Evolutionary conservation across 2,329 filamentous ascomycete genomes (phyloP), one percentile per base, ranked within the genome.

Genomic region (Beauveria scarabaeidicola): DNA sequence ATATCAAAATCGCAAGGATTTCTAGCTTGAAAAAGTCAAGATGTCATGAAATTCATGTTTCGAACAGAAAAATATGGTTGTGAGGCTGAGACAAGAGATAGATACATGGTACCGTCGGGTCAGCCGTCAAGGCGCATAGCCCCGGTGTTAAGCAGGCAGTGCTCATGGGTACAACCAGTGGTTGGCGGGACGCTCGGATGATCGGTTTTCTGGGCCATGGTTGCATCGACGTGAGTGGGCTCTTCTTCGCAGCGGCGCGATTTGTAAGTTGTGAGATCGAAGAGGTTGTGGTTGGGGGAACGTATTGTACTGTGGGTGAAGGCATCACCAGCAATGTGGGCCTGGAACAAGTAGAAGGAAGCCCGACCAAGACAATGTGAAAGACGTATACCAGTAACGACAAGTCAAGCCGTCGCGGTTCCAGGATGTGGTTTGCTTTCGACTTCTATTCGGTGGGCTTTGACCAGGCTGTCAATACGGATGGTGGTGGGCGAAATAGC

Each of bases 111-210:
- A 23, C 19, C 29, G 9, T 25, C 43, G 32, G 55, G 44, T 52
- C 46, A 58, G 25, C 36, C 47, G 55, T 52, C 47, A 43, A 25
- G 38, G 43, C 17, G 55, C 47, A 48, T 25, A 21, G 44, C 21
- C 44, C 44, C 7, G n/a, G 15, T 36, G 10, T 9, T 9, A 36
- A 19, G 29, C 17, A 36, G 9, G 25, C 40, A 19, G n/a, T 38
- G 32, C 55, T 44, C 55, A 38, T 36, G 55, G 43, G 36, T 27
- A 36, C 38, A 25, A 29, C 38, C 38, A 52, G 23, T 58, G 55
- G 55, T 50, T 36, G 47, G 44, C 55, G 46, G 55, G 38, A 44
- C 25, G 36, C 47, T 58, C 55, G 46, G 55, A 58, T 51, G 38
- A 43, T 29, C 23, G 10, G 10, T 40, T 21, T 13, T 27, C n/a